A percentile compares a stretch with the other conserved stretches of the same genome.
These are phyloP conservation scores for Leucaena leucocephala DNA, from an alignment of 306 rosid genomes.

Conservation along the genomic window DNA sequence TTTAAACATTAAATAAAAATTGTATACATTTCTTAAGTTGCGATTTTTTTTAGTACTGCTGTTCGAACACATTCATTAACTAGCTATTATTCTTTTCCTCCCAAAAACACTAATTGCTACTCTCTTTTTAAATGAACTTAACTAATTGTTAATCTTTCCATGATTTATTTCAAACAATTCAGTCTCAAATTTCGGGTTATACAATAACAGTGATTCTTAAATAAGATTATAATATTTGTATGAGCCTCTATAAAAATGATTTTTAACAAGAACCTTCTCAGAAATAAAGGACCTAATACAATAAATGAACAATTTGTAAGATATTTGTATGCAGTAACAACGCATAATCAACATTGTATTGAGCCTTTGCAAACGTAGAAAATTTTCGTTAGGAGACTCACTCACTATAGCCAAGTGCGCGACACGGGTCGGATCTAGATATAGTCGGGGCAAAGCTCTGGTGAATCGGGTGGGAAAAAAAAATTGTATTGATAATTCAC, in stretches of 20 bases:
- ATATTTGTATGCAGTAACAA: background rate
- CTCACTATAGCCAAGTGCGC: no score
- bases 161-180: background rate
- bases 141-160: background rate
- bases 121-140: background rate
- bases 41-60: background rate
- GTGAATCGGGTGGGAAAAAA: no score
- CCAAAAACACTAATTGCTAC: no score
- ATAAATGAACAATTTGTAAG: background rate
- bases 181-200: background rate
- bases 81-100: no score
- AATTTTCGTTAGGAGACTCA: no score
- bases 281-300: background rate
- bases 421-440: no score
- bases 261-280: background rate
- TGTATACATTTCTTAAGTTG: no score
- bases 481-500: slow-evolving; percentile 7
- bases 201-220: background rate
- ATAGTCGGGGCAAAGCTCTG: no score
- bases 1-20: no score
- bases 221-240: background rate
- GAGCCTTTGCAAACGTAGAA: no score
- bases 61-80: background rate
- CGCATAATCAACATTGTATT: background rate
- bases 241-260: background rate